A percentile compares a stretch with the other conserved stretches of the same genome.
These are phyloP conservation scores for Globisporangium iwayamae DNA, from an alignment of 352 stramenopile genomes.

Conservation along the genomic window DNA sequence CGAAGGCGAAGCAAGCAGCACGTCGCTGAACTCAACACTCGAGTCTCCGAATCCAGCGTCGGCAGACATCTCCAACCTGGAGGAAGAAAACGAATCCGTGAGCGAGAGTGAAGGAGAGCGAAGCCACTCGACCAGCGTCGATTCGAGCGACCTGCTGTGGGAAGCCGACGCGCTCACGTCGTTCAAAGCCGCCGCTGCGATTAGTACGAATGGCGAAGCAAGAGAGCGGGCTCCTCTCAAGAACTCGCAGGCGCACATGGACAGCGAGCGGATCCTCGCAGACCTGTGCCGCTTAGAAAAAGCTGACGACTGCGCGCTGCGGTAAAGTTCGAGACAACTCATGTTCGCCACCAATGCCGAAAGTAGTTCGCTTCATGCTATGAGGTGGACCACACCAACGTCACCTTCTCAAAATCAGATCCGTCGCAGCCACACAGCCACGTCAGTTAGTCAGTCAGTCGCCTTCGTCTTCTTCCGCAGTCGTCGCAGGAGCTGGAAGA, in stretches of 20 bases:
- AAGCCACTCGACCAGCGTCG: slow-evolving; percentile 19
- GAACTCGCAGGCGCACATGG: not conserved
- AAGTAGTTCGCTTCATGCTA: too few relatives aligned
- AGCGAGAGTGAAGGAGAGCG: slow-evolving; percentile 8
- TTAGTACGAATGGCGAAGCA: not conserved
- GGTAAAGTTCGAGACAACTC: not conserved
- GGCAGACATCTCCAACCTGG: not conserved
- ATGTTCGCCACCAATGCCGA: too few relatives aligned
- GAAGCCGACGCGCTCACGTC: slow-evolving; percentile 27
- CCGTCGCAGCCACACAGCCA: slow-evolving; percentile 6
- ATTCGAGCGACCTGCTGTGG: slow-evolving; percentile 33
- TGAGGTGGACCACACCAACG: not conserved
- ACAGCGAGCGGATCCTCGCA: slow-evolving; percentile 13
- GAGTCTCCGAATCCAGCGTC: too few relatives aligned
- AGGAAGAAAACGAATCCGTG: not conserved
- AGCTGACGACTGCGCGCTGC: too few relatives aligned
- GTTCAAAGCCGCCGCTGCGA: slow-evolving; percentile 2
- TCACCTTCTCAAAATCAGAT: not conserved
- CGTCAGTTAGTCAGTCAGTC: not conserved
- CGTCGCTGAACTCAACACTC: too few relatives aligned
- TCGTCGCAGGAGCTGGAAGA: not conserved
- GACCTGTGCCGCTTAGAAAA: slow-evolving; percentile 7
- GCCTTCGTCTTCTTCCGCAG: not conserved
- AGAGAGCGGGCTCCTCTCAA: not conserved
- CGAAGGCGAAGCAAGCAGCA: not conserved